Percentiles rank a stretch among this genome's conserved stretches.
Conservation (phyloP, 768 basidiomycete species). For the Trametes cinnabarina region DNA sequence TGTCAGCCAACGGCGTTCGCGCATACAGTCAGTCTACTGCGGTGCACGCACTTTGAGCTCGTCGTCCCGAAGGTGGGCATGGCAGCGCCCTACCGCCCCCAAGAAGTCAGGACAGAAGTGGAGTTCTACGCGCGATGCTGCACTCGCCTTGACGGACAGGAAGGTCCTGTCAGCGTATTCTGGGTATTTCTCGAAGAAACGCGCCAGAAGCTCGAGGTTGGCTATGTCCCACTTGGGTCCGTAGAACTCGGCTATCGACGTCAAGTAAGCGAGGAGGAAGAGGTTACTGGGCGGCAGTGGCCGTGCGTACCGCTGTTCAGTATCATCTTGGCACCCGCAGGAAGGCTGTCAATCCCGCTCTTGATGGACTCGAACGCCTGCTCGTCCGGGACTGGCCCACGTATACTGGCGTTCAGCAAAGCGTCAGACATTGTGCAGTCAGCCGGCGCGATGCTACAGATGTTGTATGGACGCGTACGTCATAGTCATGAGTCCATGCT, state of each 20-base stretch:
- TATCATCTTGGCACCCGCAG: constrained; percentile 44
- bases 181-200: constrained; percentile 49
- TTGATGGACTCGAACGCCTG: constrained; percentile 62
- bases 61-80: no score
- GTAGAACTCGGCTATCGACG: constrained; percentile 55
- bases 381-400: constrained; percentile 52
- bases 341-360: constrained; percentile 43
- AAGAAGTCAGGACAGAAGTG: neutral
- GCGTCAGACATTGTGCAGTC: no score
- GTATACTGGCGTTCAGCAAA: no score
- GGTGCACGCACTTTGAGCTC: no score
- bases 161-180: constrained; percentile 43
- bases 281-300: no score
- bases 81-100: no score
- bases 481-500: constrained; percentile 57
- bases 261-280: neutral
- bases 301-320: constrained; percentile 44
- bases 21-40: no score
- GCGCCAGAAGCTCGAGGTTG: constrained; percentile 46
- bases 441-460: no score
- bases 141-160: constrained; percentile 46
- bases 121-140: no score
- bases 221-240: constrained; percentile 38
- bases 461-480: constrained; percentile 37
- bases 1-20: neutral